phyloP scores from a whole-genome alignment of 148 eudicot genomes.

The Hydrangea macrophylla region DNA sequence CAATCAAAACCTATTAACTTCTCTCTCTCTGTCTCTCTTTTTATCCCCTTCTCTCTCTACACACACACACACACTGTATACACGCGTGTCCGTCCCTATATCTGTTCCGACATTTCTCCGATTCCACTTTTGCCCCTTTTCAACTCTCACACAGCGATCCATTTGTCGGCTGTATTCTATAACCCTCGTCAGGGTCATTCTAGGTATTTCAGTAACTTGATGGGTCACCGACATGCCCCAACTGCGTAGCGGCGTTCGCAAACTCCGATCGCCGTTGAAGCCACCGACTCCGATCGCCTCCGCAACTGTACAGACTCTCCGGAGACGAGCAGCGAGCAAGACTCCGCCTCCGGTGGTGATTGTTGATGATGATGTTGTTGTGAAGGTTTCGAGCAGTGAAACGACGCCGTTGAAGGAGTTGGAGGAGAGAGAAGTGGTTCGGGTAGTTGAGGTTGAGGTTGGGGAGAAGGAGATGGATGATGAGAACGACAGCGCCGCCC shows the following conservation, averaged over 20 bases:
- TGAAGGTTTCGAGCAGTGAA: slow-evolving; percentile 18
- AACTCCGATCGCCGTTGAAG: slow-evolving; percentile 5
- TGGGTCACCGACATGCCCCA: slow-evolving; percentile 18
- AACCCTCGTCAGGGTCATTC: background rate
- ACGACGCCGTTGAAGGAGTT: background rate
- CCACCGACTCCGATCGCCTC: background rate
- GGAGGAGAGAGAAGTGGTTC: slow-evolving; percentile 2
- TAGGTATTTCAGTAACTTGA: slow-evolving; percentile 8
- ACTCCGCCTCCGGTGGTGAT: no score
- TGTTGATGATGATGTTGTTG: no score
- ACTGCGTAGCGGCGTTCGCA: slow-evolving; percentile 16
- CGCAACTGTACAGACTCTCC: background rate
- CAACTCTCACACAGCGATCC: background rate
- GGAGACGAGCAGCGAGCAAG: background rate
- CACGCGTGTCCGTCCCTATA: background rate
- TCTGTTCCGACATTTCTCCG: background rate
- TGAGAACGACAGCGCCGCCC: slow-evolving; percentile 52
- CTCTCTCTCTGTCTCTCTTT: no score
- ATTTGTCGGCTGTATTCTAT: background rate
- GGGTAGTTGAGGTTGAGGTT: slow-evolving; percentile 22
- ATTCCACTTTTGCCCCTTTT: background rate
- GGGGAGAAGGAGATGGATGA: slow-evolving; percentile 45
- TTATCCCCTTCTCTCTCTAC: background rate
- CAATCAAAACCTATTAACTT: background rate
- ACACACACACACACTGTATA: background rate